These are phyloP conservation scores for Fusarium sp. DNA, from an alignment of 2,329 filamentous ascomycete species.

Conservation along the genomic window DNA sequence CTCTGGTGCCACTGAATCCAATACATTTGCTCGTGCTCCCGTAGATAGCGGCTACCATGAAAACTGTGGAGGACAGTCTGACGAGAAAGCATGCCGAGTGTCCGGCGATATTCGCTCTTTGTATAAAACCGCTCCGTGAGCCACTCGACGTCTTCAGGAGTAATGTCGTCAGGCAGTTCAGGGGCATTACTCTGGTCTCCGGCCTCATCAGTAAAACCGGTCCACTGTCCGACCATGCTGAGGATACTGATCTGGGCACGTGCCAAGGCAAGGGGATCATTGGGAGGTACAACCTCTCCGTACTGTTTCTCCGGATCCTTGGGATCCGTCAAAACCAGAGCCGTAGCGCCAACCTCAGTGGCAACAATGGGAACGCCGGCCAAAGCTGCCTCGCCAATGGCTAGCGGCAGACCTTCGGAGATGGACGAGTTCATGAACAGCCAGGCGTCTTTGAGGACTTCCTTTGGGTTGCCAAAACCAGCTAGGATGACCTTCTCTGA, in stretches of 20 bases:
- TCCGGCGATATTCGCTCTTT: constrained; percentile 22
- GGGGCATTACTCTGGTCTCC: constrained; percentile 10
- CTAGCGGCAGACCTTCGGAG: constrained; percentile 34
- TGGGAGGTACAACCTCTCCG: constrained; percentile 36
- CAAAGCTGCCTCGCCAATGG: constrained; percentile 34
- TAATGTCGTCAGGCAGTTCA: constrained; percentile 30
- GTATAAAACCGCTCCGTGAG: constrained; percentile 27
- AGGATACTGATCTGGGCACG: constrained; percentile 34
- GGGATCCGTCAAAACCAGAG: constrained; percentile 31
- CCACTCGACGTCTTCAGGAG: constrained; percentile 26
- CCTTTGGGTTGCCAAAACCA: constrained; percentile 35
- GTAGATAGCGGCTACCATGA: constrained; percentile 32
- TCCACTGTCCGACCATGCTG: constrained; percentile 37
- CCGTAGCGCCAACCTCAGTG: constrained; percentile 35
- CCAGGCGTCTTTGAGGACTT: constrained; percentile 36
- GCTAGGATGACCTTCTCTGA: constrained; percentile 28
- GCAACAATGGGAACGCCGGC: constrained; percentile 37
- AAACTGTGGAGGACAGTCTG: constrained; percentile 34
- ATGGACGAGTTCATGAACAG: constrained; percentile 40
- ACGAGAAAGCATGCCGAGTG: constrained; percentile 30
- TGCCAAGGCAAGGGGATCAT: constrained; percentile 32
- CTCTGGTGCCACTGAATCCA: constrained; percentile 36
- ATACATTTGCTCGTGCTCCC: constrained; percentile 39
- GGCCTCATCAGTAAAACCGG: constrained; percentile 12
- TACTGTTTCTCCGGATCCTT: constrained; percentile 34